Evolutionary conservation across 352 stramenopile genomes (phyloP), one percentile per base, ranked within the genome.

Genomic region (Lagenidium sp.): DNA sequence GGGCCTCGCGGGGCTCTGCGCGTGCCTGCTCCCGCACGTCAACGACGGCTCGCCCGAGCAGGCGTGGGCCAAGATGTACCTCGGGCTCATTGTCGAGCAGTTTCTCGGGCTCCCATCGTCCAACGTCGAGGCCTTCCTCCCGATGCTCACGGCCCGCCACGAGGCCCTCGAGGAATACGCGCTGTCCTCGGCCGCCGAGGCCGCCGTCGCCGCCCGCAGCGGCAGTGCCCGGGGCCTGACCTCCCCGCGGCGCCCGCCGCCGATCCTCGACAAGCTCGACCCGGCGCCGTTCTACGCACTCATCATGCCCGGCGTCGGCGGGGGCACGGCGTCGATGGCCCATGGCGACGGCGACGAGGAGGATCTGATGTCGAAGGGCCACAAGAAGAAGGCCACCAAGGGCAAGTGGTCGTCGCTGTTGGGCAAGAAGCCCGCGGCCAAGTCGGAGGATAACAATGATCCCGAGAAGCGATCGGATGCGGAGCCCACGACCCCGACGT

Each of bases 81-180:
- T 89, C 15, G 53, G 71, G 40, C 41, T 92, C 13, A 28, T 92
- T 1, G 46, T 87, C 0, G 76, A 85, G 37, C 34, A 57, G 15
- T 92, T 88, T 12, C 48, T 87, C 19, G 53, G 35, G n/a, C 55
- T 92, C 13, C 53, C 65, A 0, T 50, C 41, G 15, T 50, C 68
- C 12, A 70, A 85, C 41, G 66, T 74, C 1, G 72, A 89, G 22
- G 80, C 74, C 2, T 81, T 81, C 40, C n/a, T 84, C 16, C 76
- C 80, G 31, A 82, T 92, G 52, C 63, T 92, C 16, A 78, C 62
- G 12, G 60, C 55, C 47, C 36, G 46, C 57, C 25, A 64, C 44
- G 35, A 55, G 20, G 45, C 45, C 24, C 42, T 63, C 18, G 23
- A 40, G 15, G 53, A 68, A 3, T 53, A 40, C 13, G 41, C 46